Percentiles rank a stretch among this genome's conserved stretches.
These are phyloP conservation scores for Aurantiochytrium sp. DNA, from an alignment of 108 stramenopile genomes.

Conservation along the genomic window DNA sequence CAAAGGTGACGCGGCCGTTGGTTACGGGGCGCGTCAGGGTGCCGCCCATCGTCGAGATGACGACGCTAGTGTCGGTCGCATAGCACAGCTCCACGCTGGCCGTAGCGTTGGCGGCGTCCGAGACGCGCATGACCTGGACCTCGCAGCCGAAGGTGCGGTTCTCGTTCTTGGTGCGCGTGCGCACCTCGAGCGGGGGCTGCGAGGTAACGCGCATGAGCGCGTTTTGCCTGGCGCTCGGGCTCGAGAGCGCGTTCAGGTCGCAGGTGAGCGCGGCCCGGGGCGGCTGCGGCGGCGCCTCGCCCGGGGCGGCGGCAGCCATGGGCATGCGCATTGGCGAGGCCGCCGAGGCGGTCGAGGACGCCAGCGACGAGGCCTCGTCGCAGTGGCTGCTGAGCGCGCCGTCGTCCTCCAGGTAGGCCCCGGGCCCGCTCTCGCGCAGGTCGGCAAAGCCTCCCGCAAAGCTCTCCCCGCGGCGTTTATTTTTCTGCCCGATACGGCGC, in stretches of 20 bases:
- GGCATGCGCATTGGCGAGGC: background rate
- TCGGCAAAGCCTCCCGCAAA: too few species aligned
- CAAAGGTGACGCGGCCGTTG: background rate
- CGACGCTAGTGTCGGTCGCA: background rate
- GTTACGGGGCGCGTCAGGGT: background rate
- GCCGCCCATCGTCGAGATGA: slow-evolving; percentile 22
- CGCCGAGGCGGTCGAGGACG: background rate
- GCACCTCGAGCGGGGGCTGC: slow-evolving; percentile 9
- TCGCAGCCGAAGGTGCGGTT: slow-evolving; percentile 27
- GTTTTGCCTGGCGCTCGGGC: background rate
- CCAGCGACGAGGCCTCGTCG: background rate
- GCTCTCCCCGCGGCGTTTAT: background rate
- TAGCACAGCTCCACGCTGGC: slow-evolving; percentile 24
- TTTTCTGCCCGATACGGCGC: background rate
- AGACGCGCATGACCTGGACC: background rate
- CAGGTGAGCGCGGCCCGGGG: background rate
- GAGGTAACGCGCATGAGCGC: background rate
- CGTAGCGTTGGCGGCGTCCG: background rate
- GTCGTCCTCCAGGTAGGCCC: too few species aligned
- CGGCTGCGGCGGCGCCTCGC: background rate
- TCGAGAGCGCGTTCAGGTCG: background rate
- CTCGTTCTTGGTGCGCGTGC: slow-evolving; percentile 14
- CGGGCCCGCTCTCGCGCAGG: too few species aligned
- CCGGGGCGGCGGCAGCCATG: background rate
- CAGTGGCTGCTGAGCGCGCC: too few species aligned